Evolutionary conservation across 345 rosid genomes (phyloP).

Genomic region (Acer campestre): DNA sequence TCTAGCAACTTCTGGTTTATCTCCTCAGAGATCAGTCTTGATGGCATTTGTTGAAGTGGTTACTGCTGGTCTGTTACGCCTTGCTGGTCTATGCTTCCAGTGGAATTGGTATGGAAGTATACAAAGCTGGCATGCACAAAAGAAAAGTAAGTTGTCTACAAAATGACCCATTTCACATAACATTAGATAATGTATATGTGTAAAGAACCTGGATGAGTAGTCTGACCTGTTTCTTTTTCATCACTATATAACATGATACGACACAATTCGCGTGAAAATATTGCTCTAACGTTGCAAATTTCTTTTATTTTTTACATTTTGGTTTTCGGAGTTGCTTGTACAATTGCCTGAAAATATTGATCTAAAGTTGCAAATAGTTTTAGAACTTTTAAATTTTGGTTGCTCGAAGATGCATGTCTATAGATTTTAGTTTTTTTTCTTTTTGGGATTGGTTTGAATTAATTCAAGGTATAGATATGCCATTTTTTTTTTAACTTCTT

Average conservation of each 20-base stretch:
- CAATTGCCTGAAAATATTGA: too few relatives aligned
- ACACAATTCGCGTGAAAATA: not conserved
- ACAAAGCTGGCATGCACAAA: conserved; percentile 45
- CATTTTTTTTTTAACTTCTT: not conserved
- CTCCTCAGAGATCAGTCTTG: conserved; percentile 72
- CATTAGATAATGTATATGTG: too few relatives aligned
- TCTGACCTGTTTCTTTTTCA: not conserved
- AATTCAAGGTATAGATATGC: not conserved
- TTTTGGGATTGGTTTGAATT: not conserved
- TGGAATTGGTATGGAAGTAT: conserved; percentile 83
- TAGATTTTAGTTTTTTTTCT: not conserved
- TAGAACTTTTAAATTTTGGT: not conserved
- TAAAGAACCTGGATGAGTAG: too few relatives aligned
- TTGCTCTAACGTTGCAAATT: not conserved
- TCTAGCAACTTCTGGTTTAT: conserved; percentile 68
- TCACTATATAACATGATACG: not conserved
- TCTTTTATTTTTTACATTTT: too few relatives aligned
- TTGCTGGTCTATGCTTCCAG: conserved; percentile 55
- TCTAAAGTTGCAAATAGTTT: not conserved
- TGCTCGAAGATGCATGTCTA: not conserved
- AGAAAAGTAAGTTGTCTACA: conserved; percentile 28
- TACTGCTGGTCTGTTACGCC: conserved; percentile 48
- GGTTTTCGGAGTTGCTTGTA: too few relatives aligned
- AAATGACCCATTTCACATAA: not conserved
- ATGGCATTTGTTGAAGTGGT: conserved; percentile 81